Evolutionary conservation across 106 monocot species (phyloP), one percentile per base, ranked within the genome.

Genomic region (Gastrodia elata): DNA sequence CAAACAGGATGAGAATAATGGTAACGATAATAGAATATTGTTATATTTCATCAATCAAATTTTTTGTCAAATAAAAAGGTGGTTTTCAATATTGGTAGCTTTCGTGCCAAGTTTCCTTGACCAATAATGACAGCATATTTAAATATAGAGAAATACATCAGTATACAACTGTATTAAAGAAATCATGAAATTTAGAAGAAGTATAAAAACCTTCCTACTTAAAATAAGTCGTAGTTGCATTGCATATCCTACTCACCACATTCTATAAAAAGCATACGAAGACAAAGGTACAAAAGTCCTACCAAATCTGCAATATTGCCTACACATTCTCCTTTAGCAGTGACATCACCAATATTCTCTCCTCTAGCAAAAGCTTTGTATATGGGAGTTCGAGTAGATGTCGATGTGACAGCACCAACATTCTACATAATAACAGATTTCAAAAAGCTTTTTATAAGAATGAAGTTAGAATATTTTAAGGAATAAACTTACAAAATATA

Each of bases 241-340:
- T 65, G 3, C 65, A 65, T 18, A 67, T 38, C n/a, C 18, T 35
- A 20, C 34, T 37, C 37, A 35, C 6, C 27, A 67, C 4, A 37
- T 37, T 67, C 67, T 67, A 67, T 67, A 67, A 22, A 38, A 65
- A 38, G 1, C 67, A 67, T 11, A 55, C 15, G 59, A 71, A 15
- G 28, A 58, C 64, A 27, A 36, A 57, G 20, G 2, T 25, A 2
- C 32, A 26, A 76, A 39, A 73, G 74, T 43, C 38, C 76, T 93
- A 98, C 98, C 91, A 98, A 82, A 84, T 98, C 98, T 42, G 98
- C 98, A 75, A 98, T 82, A 72, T 98, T 98, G 43, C 87, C 88
- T 80, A 98, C 93, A 89, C 88, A 98, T 84, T 98, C 98, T 58
- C 98, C 98, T 82, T 98, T 98, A 25, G 98, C 98, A 75, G 98